A percentile compares a stretch with the other conserved stretches of the same genome.
These are phyloP conservation scores for Suillus occidentalis DNA, from an alignment of 768 basidiomycete genomes.

Conservation along the genomic window DNA sequence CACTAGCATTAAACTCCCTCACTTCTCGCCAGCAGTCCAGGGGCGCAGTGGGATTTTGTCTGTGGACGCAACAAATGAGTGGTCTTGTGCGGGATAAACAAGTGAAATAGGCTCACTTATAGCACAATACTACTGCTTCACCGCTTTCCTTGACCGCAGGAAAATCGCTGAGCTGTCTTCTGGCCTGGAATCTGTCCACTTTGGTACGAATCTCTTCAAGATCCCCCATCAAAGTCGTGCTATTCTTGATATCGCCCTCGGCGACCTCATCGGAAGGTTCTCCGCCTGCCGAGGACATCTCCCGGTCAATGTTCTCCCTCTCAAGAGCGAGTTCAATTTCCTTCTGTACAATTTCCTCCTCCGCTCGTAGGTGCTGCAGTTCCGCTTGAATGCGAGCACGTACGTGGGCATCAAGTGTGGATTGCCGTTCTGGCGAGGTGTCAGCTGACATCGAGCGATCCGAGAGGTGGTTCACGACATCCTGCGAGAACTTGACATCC, in stretches of 20 bases:
- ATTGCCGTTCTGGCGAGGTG: slow-evolving; percentile 68
- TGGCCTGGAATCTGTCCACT: slow-evolving; percentile 67
- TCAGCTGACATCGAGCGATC: slow-evolving; percentile 60
- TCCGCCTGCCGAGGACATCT: slow-evolving; percentile 53
- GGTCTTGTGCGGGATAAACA: not conserved
- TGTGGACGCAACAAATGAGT: slow-evolving; percentile 14
- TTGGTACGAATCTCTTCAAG: slow-evolving; percentile 71
- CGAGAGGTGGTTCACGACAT: slow-evolving; percentile 77
- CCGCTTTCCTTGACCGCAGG: slow-evolving; percentile 56
- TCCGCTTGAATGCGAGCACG: slow-evolving; percentile 71
- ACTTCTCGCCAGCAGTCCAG: slow-evolving; percentile 80
- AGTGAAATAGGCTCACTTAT: slow-evolving; percentile 49
- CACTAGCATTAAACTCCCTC: slow-evolving; percentile 64
- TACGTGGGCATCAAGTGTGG: slow-evolving; percentile 71
- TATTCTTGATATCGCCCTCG: slow-evolving; percentile 53
- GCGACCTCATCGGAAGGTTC: slow-evolving; percentile 35
- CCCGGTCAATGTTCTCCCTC: slow-evolving; percentile 84
- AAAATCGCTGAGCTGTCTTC: slow-evolving; percentile 53
- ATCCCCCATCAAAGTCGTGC: slow-evolving; percentile 66
- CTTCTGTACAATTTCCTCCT: slow-evolving; percentile 67
- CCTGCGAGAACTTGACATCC: slow-evolving; percentile 68
- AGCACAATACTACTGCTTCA: slow-evolving; percentile 70
- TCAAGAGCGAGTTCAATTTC: slow-evolving; percentile 81
- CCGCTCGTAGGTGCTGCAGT: slow-evolving; percentile 59
- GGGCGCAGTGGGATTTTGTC: slow-evolving; percentile 48